Conservation (phyloP, 768 basidiomycete species). For the Boletus bicolor region DNA sequence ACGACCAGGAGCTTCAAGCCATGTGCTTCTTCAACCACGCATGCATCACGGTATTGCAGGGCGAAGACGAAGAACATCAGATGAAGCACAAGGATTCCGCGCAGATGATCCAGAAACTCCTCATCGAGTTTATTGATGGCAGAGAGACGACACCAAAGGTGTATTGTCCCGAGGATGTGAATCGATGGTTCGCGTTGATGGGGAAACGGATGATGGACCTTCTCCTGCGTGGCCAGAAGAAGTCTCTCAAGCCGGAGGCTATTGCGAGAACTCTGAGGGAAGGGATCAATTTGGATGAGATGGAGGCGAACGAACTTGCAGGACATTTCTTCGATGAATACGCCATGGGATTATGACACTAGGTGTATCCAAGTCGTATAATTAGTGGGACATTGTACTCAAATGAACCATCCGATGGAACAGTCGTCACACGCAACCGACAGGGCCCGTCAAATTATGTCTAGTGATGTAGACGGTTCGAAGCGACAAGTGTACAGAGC, state of each 20-base stretch:
- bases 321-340: constrained; percentile 14
- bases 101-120: constrained; percentile 6
- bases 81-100: constrained; percentile 17
- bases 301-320: constrained; percentile 7
- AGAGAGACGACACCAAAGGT: not conserved
- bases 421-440: not conserved
- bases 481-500: constrained; percentile 1
- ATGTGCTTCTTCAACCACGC: constrained; percentile 21
- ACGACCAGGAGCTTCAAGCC: constrained; percentile 3
- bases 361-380: not conserved
- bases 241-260: constrained; percentile 8
- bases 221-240: constrained; percentile 7
- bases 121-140: constrained; percentile 9
- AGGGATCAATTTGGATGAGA: constrained; percentile 4
- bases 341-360: constrained; percentile 3
- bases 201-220: constrained; percentile 17
- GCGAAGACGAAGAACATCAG: constrained; percentile 17
- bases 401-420: not conserved
- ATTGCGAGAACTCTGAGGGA: constrained; percentile 13
- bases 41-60: constrained; percentile 29
- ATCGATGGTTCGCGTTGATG: constrained; percentile 16
- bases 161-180: constrained; percentile 7
- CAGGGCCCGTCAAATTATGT: not conserved
- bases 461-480: constrained; percentile 4
- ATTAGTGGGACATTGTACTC: not conserved